Conservation (phyloP, 352 stramenopile genomes). For the Globisporangium acanthophoron region DNA sequence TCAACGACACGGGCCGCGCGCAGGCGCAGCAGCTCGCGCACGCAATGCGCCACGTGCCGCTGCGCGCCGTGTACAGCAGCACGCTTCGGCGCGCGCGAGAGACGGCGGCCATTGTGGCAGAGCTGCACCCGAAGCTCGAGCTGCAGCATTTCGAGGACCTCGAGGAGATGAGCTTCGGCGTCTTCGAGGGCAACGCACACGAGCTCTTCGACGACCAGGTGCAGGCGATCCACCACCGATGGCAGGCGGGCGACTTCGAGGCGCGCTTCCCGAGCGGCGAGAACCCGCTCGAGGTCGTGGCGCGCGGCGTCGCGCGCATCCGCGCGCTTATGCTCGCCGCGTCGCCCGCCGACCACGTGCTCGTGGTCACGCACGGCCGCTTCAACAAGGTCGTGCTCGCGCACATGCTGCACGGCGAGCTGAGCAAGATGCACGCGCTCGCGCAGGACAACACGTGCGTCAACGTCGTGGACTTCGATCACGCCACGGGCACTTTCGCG, state of each 20-base stretch:
- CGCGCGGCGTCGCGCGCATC: conserved; percentile 58
- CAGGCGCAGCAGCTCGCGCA: conserved; percentile 58
- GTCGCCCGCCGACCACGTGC: conserved; percentile 45
- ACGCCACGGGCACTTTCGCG: conserved; percentile 37
- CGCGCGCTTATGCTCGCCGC: conserved; percentile 38
- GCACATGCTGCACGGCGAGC: conserved; percentile 52
- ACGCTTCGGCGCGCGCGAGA: conserved; percentile 12
- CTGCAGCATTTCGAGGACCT: conserved; percentile 59
- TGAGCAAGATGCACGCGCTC: conserved; percentile 60
- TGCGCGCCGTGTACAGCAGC: conserved; percentile 69
- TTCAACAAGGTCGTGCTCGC: conserved; percentile 84
- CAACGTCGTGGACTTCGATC: conserved; percentile 81
- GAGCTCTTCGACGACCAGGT: conserved; percentile 44
- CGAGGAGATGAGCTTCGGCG: conserved; percentile 83
- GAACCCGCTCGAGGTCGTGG: conserved; percentile 59
- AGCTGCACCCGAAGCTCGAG: conserved; percentile 48
- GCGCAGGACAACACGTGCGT: conserved; percentile 84
- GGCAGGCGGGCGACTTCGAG: conserved; percentile 46
- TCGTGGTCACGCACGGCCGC: conserved; percentile 75
- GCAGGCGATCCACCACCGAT: conserved; percentile 55
- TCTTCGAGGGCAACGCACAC: conserved; percentile 62
- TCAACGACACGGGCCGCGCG: conserved; percentile 53
- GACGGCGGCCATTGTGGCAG: conserved; percentile 14
- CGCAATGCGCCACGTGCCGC: conserved; percentile 60
- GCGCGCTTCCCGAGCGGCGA: conserved; percentile 59